Percentiles rank a stretch among this genome's conserved stretches.
Evolutionary conservation across 495 filamentous ascomycete species (phyloP).

Genomic region (Oidiodendron maius): DNA sequence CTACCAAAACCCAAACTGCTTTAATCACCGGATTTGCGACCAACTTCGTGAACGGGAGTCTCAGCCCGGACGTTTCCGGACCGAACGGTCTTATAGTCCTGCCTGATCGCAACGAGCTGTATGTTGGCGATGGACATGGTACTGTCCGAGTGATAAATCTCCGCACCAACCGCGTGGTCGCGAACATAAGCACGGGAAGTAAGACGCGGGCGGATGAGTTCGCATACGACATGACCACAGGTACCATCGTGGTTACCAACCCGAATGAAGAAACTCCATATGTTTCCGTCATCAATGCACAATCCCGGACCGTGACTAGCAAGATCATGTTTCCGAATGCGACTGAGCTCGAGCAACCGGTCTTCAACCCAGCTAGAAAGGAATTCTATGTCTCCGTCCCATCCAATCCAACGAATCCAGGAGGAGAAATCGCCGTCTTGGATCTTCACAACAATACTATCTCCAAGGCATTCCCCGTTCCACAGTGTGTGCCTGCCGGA

Average conservation of each 20-base stretch:
- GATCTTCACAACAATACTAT: background rate
- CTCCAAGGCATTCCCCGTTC: background rate
- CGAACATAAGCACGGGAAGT: background rate
- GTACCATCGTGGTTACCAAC: background rate
- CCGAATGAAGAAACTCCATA: background rate
- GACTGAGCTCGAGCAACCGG: background rate
- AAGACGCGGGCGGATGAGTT: background rate
- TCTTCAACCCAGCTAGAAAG: background rate
- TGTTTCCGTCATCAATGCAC: background rate
- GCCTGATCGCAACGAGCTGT: background rate
- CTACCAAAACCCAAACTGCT: background rate
- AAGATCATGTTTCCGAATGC: background rate
- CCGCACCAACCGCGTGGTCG: background rate
- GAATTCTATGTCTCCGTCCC: background rate
- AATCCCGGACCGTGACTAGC: background rate
- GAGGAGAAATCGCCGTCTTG: background rate
- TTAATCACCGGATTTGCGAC: background rate
- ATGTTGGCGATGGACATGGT: conserved; percentile 3
- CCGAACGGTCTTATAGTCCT: background rate
- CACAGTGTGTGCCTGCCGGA: background rate
- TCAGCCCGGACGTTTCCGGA: background rate
- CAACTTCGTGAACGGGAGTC: background rate
- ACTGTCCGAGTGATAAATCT: background rate
- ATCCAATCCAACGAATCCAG: background rate
- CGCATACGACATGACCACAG: background rate